A percentile compares a stretch with the other conserved stretches of the same genome.
phyloP scores from a whole-genome alignment of 1,139 yeast species.

The Nakaseomyces nivariensis region DNA sequence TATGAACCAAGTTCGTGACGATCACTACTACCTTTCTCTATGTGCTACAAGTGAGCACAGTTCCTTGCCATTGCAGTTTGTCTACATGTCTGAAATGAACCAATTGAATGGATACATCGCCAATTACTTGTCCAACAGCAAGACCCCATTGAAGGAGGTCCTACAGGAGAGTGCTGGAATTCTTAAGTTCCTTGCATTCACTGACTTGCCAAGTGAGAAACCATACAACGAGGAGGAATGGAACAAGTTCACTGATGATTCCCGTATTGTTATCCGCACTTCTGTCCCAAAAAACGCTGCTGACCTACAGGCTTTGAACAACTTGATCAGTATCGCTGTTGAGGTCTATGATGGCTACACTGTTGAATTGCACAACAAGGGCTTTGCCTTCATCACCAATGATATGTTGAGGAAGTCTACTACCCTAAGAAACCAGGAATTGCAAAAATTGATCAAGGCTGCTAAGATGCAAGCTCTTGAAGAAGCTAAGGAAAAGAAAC shows the following conservation, averaged over 20 bases:
- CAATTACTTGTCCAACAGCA: constrained; percentile 32
- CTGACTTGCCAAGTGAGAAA: constrained; percentile 67
- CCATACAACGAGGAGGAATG: constrained; percentile 40
- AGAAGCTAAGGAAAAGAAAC: constrained; percentile 65
- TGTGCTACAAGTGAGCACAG: constrained; percentile 67
- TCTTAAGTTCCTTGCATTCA: constrained; percentile 61
- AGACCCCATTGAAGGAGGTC: constrained; percentile 35
- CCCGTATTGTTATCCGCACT: constrained; percentile 34
- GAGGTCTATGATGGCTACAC: constrained; percentile 37
- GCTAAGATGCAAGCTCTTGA: constrained; percentile 45
- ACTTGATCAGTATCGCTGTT: constrained; percentile 26
- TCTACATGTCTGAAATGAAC: constrained; percentile 80
- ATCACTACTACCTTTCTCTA: constrained; percentile 72
- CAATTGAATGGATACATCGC: constrained; percentile 66
- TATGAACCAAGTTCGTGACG: constrained; percentile 69
- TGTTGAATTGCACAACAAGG: constrained; percentile 27
- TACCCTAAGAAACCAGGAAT: constrained; percentile 38
- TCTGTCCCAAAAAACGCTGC: constrained; percentile 16
- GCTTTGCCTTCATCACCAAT: constrained; percentile 26
- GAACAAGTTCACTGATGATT: constrained; percentile 40
- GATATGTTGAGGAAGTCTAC: constrained; percentile 70
- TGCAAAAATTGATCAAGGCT: constrained; percentile 47
- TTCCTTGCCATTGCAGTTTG: constrained; percentile 62
- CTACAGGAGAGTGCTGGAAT: constrained; percentile 42
- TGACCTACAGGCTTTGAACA: constrained; percentile 26